phyloP scores from a whole-genome alignment of 805 yeast species.

The Teunomyces stri region DNA sequence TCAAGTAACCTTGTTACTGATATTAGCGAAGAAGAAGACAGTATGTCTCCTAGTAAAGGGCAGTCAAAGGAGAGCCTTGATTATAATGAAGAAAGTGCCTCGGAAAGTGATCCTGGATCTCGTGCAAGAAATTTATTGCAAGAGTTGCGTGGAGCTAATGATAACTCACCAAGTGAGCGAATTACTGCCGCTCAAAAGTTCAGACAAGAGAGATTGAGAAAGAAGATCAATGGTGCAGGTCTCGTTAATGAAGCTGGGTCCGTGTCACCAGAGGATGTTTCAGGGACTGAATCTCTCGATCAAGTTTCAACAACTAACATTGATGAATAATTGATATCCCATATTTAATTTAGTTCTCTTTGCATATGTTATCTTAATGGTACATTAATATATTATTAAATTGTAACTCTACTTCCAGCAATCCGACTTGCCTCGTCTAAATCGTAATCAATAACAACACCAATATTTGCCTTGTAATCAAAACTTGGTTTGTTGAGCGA shows the following conservation, averaged over 20 bases:
- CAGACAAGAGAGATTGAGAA: slow-evolving; percentile 38
- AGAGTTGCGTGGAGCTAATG: slow-evolving; percentile 49
- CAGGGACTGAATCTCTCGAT: slow-evolving; percentile 1
- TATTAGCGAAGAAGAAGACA: slow-evolving; percentile 12
- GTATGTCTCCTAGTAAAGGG: slow-evolving; percentile 12
- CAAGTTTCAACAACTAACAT: not conserved
- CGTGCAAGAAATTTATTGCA: slow-evolving; percentile 64
- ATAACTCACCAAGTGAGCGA: slow-evolving; percentile 23
- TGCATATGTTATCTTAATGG: slow-evolving; percentile 2
- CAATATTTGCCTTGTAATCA: slow-evolving; percentile 23
- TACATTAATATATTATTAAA: slow-evolving; percentile 1
- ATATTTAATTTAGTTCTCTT: slow-evolving; percentile 1
- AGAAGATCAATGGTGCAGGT: slow-evolving; percentile 15
- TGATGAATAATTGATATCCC: slow-evolving; percentile 1
- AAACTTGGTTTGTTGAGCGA: slow-evolving; percentile 36
- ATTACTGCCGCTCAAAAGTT: slow-evolving; percentile 41
- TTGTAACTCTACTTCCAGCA: slow-evolving; percentile 4
- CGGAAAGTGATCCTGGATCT: slow-evolving; percentile 44
- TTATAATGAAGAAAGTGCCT: not conserved
- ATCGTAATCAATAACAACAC: slow-evolving; percentile 33
- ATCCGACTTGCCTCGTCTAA: slow-evolving; percentile 23
- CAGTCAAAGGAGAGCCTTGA: not conserved
- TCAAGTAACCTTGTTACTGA: not conserved
- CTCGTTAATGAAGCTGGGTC: slow-evolving; percentile 5
- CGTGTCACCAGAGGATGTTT: slow-evolving; percentile 1